Base-by-base conservation (phyloP, 805 yeast species). In the Kregervanrija delftensis region DNA sequence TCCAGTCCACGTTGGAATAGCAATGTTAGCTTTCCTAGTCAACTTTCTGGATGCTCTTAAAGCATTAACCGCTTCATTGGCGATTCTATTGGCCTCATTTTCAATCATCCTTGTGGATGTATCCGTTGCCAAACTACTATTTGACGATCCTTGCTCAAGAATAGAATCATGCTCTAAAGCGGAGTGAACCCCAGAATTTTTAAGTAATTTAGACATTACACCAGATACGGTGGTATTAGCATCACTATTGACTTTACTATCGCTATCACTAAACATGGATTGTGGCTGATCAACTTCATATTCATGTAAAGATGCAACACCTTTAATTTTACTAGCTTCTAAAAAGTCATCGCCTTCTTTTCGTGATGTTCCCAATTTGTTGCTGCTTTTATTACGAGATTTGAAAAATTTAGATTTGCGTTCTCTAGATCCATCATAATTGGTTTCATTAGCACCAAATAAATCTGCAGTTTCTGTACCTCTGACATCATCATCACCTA, bases 1-100 rank as follows among this genome's bases (percentile, higher is more conserved):
- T 0, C 99, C 99, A 0, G 99, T 91, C 95, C 97, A 93, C 0
- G 99, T 91, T 0, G 97, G 98, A 0, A 84, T 81, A 4, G 96
- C 96, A 30, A 90, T 69, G 22, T 60, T 61, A 2, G 74, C 63
- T 35, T 54, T 56, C 31, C 72, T 59, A 0, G 89, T 71, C 16
- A 66, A 59, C 39, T 65, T 69, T 35, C 89, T 64, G 0, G 96
- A 86, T 47, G 76, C 74, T 43, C 76, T 69, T 45, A 86, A 61
- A 0, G 81, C 82, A 40, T 69, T 69, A 4, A 74, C 76, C 0
- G 95, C 93, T 45, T 79, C 83, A 34, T 67, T 64, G 1, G 86
- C 83, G 8, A 83, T 65, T 12, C 78, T 51, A 9, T 69, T 59
- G 0, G 90, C 90, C 54, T 85, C 90, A 28, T 69, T 65, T 47